Base-by-base conservation (phyloP, 495 filamentous ascomycete species). In the Xylaria palmicola region DNA sequence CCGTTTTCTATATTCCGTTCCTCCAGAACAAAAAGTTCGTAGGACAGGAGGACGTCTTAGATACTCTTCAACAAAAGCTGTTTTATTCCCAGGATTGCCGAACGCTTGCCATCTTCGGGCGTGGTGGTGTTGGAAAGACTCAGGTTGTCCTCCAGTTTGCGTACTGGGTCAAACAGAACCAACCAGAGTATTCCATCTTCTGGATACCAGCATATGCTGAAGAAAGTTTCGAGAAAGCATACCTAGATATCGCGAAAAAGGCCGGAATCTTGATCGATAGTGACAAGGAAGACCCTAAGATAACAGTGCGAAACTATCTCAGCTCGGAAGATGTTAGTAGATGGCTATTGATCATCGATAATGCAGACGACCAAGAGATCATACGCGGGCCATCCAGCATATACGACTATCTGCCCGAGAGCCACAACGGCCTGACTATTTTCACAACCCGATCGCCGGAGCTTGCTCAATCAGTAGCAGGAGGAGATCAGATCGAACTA, bases 91-190 rank as follows among this genome's bases (percentile, higher is more conserved):
- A 57, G 0, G 54, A 57, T 6, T 61, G 56, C 30, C 68, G 26
- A 27, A 66, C 65, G 56, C 52, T 75, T 19, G 32, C 50, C 2
- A 15, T 53, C 1, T 27, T 64, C 40, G 82, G 82, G 0, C 71
- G 81, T 0, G 81, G 79, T 0, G 81, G 80, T 0, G 66, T 81
- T 1, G 81, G 80, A 0, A 85, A 84, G 58, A 81, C 82, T 0
- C 81, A 83, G 51, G 64, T 86, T 12, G 76, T 70, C 1, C 54
- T 86, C 1, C 75, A 83, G 56, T 53, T 83, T 37, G 74, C 75
- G 0, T 79, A 80, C 62, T 72, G 74, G 62, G 54, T 68, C 1
- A 71, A 64, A 57, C 70, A 30, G 65, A 45, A 64, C 17, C 49
- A 74, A 6, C 63, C 72, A 1, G 71, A 77, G 1, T 81, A 71